These are phyloP conservation scores for Cubamyces lactineus DNA, from an alignment of 768 basidiomycete species.

Conservation along the genomic window DNA sequence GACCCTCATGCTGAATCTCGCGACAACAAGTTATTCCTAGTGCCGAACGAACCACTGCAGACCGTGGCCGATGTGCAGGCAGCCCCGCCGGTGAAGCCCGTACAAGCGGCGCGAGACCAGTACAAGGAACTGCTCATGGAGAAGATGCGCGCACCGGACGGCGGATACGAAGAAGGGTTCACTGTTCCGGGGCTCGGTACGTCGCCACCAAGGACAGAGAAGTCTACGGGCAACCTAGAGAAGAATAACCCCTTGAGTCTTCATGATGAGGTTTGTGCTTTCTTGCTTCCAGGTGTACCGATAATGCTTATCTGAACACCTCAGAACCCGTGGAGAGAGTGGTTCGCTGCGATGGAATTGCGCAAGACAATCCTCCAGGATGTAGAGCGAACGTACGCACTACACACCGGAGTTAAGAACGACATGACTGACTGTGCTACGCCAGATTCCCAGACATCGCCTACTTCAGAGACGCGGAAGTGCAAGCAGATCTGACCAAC, in stretches of 20 bases:
- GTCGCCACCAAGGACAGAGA: conserved; percentile 34
- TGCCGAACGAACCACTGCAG: conserved; percentile 66
- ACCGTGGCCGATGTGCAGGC: conserved; percentile 43
- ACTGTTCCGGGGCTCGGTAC: conserved; percentile 53
- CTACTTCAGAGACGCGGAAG: conserved; percentile 79
- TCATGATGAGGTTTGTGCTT: conserved; percentile 62
- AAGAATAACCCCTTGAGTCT: conserved; percentile 82
- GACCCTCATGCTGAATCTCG: background rate
- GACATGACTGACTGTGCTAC: conserved; percentile 2
- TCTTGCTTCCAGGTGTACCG: background rate
- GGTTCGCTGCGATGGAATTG: conserved; percentile 89
- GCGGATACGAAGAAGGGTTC: conserved; percentile 75
- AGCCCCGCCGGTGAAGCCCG: conserved; percentile 32
- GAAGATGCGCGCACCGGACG: conserved; percentile 85
- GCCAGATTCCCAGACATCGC: conserved; percentile 93
- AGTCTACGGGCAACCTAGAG: conserved; percentile 51
- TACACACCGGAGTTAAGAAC: background rate
- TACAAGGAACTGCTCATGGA: conserved; percentile 64
- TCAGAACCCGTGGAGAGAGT: conserved; percentile 94
- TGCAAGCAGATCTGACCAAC: conserved; percentile 82
- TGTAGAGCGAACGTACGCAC: conserved; percentile 88
- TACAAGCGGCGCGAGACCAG: conserved; percentile 54
- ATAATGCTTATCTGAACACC: background rate
- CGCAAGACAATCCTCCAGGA: conserved; percentile 91
- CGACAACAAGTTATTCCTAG: conserved; percentile 62